phyloP scores from a whole-genome alignment of 2,329 filamentous ascomycete genomes.

The Sporothrix sp. region DNA sequence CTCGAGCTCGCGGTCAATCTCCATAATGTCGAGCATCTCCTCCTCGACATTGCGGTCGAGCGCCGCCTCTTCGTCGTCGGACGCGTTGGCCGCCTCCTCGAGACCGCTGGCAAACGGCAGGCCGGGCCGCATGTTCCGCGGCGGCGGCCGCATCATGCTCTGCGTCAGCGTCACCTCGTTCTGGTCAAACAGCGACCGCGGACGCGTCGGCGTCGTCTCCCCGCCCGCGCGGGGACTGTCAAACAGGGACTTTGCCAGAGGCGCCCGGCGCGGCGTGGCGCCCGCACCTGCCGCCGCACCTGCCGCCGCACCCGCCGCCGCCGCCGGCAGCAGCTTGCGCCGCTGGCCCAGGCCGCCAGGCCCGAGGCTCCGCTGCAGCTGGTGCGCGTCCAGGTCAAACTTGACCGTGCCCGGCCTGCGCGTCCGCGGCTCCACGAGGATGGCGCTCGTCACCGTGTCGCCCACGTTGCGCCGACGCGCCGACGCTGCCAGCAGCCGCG shows the following conservation, averaged over 20 bases:
- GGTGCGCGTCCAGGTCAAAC: constrained; percentile 40
- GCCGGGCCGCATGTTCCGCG: constrained; percentile 19
- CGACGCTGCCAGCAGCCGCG: constrained; percentile 20
- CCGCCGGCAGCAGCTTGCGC: constrained; percentile 18
- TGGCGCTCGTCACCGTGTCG: constrained; percentile 32
- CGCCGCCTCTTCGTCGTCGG: constrained; percentile 38
- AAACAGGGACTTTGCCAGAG: constrained; percentile 11
- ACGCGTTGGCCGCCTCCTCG: constrained; percentile 42
- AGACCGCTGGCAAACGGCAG: constrained; percentile 44
- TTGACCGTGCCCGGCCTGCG: constrained; percentile 32
- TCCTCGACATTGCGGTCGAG: constrained; percentile 43
- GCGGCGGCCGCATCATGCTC: constrained; percentile 19
- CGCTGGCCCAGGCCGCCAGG: constrained; percentile 22
- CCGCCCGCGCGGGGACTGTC: neutral
- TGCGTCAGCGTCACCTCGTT: constrained; percentile 22
- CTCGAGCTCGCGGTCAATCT: constrained; percentile 51
- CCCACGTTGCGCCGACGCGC: constrained; percentile 24
- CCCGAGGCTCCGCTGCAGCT: constrained; percentile 18
- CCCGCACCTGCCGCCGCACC: neutral
- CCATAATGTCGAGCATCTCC: constrained; percentile 56
- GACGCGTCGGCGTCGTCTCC: neutral
- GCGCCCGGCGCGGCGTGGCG: constrained; percentile 10
- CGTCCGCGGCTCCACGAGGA: constrained; percentile 44
- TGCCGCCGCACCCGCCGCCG: too few species aligned
- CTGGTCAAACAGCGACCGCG: constrained; percentile 19